Evolutionary conservation across 2,329 filamentous ascomycete species (phyloP), one percentile per base, ranked within the genome.

Genomic region (Endoconidiophora laricicola): DNA sequence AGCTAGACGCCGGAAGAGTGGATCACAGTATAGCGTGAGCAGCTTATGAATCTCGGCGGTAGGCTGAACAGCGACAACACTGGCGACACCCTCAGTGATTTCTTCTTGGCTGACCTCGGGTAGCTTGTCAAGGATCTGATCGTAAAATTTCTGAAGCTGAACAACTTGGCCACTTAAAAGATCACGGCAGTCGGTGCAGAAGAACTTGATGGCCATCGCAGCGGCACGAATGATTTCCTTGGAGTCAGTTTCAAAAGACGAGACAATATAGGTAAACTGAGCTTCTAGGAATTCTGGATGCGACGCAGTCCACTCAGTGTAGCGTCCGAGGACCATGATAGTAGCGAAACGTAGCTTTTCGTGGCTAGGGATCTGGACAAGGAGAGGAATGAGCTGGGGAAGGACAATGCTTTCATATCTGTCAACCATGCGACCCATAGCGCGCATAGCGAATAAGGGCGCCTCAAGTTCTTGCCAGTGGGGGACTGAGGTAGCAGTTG

Each of bases 311-410:
- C 91, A 98, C 64, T 96, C 90, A 0, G 93, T 98, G 62, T 98
- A 98, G 55, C 91, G 78, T 37, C 87, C 91, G 20, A 98, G 75
- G 2, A 93, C 88, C 87, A 98, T 95, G 60, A 96, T 94, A 4
- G 90, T 90, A 55, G 94, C 90, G 65, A 98, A 98, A 6, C 88
- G 86, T n/a, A 98, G 76, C 69, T 96, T 98, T 65, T 96, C 86
- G 59, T 98, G 91, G 60, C 85, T 81, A 0, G 91, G 91, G 54
- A 98, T 94, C 61, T 93, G 85, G 9, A 94, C 86, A 55, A 98
- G 79, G 51, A 98, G 72, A 16, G 88, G 88, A 68, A 98, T 94
- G 14, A 98, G 79, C 60, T 90, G 85, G 2, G 87, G 85, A 39
- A 98, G 72, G 58, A 98, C 85, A 38, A 86, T 79, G 56, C 73